Conservation (phyloP, 176 grass and related monocot species). For the Panicum miliaceum region DNA sequence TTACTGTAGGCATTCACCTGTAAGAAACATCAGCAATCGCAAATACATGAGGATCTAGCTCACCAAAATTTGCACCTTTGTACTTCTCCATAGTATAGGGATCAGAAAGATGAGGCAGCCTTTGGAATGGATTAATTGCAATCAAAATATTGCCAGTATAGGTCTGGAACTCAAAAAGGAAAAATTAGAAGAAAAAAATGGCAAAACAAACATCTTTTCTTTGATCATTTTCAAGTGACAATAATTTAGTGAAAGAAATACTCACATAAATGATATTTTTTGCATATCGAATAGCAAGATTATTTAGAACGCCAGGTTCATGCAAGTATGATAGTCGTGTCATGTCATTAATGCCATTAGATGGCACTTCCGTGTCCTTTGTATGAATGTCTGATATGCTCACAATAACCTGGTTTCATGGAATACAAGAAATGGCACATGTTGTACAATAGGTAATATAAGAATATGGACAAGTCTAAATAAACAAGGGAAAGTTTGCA, state of each 20-base stretch:
- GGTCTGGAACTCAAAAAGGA: conserved; percentile 58
- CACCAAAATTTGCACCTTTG: conserved; percentile 76
- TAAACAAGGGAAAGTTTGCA: not conserved
- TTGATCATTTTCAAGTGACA: conserved; percentile 11
- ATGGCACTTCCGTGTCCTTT: conserved; percentile 71
- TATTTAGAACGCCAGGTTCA: conserved; percentile 90
- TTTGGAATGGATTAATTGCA: conserved; percentile 95
- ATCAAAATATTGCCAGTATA: conserved; percentile 96
- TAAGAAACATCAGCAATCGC: conserved; percentile 90
- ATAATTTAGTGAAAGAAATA: conserved; percentile 14
- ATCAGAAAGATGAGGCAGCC: conserved; percentile 79
- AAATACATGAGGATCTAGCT: conserved; percentile 92
- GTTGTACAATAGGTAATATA: conserved; percentile 3
- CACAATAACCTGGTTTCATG: conserved; percentile 58
- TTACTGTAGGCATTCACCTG: conserved; percentile 71
- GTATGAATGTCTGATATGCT: conserved; percentile 79
- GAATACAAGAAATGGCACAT: conserved; percentile 8
- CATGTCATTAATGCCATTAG: conserved; percentile 85
- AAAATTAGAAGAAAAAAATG: conserved; percentile 15
- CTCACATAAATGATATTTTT: conserved; percentile 92
- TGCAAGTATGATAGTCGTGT: conserved; percentile 86
- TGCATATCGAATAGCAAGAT: conserved; percentile 72
- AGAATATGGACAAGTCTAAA: conserved; percentile 13
- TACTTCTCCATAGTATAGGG: conserved; percentile 73
- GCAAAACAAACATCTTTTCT: not conserved